Evolutionary conservation across 2,329 filamentous ascomycete genomes (phyloP).

Genomic region (Lithohypha guttulata): DNA sequence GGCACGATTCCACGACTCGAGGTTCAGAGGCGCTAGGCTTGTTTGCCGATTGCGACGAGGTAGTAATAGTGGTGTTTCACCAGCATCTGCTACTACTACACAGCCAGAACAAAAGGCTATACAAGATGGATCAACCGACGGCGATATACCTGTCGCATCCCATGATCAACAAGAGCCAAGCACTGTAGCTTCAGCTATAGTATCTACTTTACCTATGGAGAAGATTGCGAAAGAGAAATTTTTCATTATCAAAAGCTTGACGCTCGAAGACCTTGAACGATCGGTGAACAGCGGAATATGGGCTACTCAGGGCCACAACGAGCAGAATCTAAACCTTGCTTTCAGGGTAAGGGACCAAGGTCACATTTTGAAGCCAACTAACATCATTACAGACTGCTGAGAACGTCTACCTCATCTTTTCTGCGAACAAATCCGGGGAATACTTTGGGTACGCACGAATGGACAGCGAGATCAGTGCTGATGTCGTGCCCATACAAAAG

Average conservation of each 20-base stretch:
- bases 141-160: constrained; percentile 11
- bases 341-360: constrained; percentile 54
- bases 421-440: constrained; percentile 92
- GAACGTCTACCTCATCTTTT: constrained; percentile 86
- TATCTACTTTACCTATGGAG: neutral
- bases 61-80: constrained; percentile 29
- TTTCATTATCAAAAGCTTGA: constrained; percentile 89
- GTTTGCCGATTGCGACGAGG: constrained; percentile 69
- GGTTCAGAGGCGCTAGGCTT: constrained; percentile 72
- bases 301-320: constrained; percentile 92
- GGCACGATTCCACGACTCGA: constrained; percentile 77
- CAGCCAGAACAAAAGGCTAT: constrained; percentile 37
- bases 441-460: constrained; percentile 94
- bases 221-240: constrained; percentile 56
- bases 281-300: constrained; percentile 82
- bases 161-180: constrained; percentile 4
- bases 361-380: constrained; percentile 8
- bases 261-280: constrained; percentile 76
- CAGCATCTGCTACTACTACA: constrained; percentile 40
- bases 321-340: constrained; percentile 68
- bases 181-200: neutral
- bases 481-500: constrained; percentile 33
- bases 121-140: constrained; percentile 11
- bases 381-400: constrained; percentile 51
- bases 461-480: constrained; percentile 70